Evolutionary conservation across 768 basidiomycete species (phyloP), one percentile per base, ranked within the genome.

Genomic region (Pisolithus orientalis): DNA sequence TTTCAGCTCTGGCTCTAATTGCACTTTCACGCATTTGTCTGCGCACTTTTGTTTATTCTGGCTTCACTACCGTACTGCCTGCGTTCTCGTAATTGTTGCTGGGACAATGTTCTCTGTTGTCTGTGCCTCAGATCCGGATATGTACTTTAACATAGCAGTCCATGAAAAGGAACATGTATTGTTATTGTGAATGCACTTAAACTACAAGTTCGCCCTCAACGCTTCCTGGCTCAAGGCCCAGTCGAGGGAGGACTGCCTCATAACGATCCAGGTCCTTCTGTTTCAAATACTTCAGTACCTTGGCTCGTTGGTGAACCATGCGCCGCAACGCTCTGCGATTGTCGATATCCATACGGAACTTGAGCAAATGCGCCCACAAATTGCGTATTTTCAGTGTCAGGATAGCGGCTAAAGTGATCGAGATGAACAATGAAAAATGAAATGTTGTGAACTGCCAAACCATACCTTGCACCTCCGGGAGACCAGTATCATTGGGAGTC

Each of bases 141-240:
- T 13, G 4, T 13, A 14, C 11, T 9, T 13, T 34, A 13, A 34
- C 34, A 34, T 34, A 34, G 34, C 34, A 13, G 10, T 13, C 14
- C 14, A 34, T 34, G 34, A 34, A 34, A 13, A 34, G 11, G 4
- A 11, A 14, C 21, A 21, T 21, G 21, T 21, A 21, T 21, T 14
- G 13, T 34, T 13, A 5, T 34, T 34, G 34, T 32, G 11, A 32
- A 32, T 42, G 21, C 40, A 25, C 25, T 28, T 45, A 88, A 49
- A 94, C 79, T 50, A 90, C 77, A 37, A 97, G 72, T 65, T 97
- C 94, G 39, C 94, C 94, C 68, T 96, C 93, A 1, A 98, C 90
- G 37, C 85, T 83, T 55, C 76, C 75, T 31, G 80, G 76, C 57
- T 94, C 88, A 21, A 97, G 66, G 3, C 87, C 94, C 25, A 96